Evolutionary conservation across 805 yeast species (phyloP).

Genomic region (Pichia insulana): DNA sequence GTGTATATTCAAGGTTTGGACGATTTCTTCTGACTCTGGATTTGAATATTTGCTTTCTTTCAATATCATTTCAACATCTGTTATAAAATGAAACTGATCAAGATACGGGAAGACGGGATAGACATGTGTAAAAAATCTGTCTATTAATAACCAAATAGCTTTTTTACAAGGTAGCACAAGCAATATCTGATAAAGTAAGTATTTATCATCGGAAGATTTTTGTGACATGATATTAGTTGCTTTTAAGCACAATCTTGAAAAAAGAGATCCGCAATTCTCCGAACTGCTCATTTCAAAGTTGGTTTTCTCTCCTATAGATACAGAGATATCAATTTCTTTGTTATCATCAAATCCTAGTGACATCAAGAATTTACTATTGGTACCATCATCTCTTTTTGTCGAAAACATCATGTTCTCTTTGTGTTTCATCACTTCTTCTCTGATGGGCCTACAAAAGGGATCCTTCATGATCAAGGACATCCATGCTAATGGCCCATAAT

Average conservation of each 20-base stretch:
- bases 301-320: not conserved
- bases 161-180: constrained; percentile 34
- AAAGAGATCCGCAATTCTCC: not conserved
- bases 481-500: constrained; percentile 48
- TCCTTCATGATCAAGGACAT: constrained; percentile 41
- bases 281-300: not conserved
- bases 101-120: constrained; percentile 42
- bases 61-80: constrained; percentile 29
- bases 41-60: constrained; percentile 23
- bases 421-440: constrained; percentile 22
- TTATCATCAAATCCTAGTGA: constrained; percentile 33
- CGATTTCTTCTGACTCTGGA: constrained; percentile 26
- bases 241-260: not conserved
- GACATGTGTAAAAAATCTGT: constrained; percentile 35
- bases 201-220: constrained; percentile 12
- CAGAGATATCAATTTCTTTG: constrained; percentile 17
- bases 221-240: constrained; percentile 5
- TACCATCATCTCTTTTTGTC: constrained; percentile 10
- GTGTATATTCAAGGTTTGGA: constrained; percentile 28
- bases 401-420: constrained; percentile 12
- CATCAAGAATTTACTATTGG: constrained; percentile 26
- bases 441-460: constrained; percentile 28
- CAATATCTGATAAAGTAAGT: constrained; percentile 25
- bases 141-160: constrained; percentile 37
- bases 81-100: constrained; percentile 30